Conservation (phyloP, 306 rosid species). For the Albizia julibrissin region DNA sequence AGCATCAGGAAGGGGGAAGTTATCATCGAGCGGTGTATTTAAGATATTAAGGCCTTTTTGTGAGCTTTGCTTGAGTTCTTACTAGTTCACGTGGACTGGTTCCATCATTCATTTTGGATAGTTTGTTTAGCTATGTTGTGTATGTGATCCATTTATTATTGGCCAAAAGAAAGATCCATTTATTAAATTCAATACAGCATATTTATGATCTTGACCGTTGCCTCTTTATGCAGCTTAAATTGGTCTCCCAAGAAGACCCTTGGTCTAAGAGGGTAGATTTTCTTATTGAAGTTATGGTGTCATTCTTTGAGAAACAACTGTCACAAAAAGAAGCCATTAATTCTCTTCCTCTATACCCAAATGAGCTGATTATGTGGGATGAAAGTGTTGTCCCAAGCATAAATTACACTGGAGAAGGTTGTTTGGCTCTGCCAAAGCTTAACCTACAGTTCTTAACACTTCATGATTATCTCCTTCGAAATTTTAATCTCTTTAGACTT, state of each 20-base stretch:
- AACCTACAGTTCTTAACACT: conserved; percentile 95
- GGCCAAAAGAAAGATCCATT: background rate
- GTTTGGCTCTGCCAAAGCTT: conserved; percentile 96
- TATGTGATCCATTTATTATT: conserved; percentile 16
- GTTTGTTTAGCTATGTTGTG: conserved; percentile 14
- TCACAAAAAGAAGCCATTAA: conserved; percentile 98
- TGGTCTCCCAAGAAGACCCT: conserved; percentile 84
- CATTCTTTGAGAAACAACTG: conserved; percentile 90
- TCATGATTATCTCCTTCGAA: conserved; percentile 93
- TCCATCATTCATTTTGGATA: conserved; percentile 15
- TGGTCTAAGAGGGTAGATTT: conserved; percentile 94
- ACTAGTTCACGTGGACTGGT: conserved; percentile 1
- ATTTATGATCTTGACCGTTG: conserved; percentile 25
- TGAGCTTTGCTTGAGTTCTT: background rate
- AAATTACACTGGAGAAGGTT: conserved; percentile 98
- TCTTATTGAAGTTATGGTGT: conserved; percentile 92
- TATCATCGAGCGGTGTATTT: conserved; percentile 7
- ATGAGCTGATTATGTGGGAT: conserved; percentile 98
- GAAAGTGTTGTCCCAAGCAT: conserved; percentile 98
- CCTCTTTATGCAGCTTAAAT: conserved; percentile 74
- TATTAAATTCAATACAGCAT: conserved; percentile 12
- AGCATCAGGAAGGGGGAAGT: background rate
- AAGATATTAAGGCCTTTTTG: conserved; percentile 3
- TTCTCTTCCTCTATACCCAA: conserved; percentile 98
- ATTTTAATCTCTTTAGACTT: conserved; percentile 94